These are phyloP conservation scores for Candida ipomoeae DNA, from an alignment of 805 yeast genomes.

Conservation along the genomic window DNA sequence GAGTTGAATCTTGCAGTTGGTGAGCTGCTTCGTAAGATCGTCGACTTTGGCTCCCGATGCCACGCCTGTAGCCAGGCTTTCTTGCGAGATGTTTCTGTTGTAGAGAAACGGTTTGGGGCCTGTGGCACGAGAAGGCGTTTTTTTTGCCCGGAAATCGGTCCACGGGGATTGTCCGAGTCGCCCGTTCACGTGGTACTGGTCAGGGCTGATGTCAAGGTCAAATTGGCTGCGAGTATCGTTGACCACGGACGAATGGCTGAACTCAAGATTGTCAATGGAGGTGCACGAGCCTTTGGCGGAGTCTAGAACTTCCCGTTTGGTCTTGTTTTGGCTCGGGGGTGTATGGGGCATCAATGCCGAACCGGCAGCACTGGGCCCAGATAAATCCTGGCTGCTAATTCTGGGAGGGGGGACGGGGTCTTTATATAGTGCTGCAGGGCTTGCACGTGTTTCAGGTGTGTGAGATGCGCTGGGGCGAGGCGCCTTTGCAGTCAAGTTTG, in stretches of 20 bases:
- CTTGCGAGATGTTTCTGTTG: constrained; percentile 8
- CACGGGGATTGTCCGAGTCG: constrained; percentile 9
- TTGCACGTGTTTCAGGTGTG: constrained; percentile 5
- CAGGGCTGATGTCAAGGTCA: constrained; percentile 17
- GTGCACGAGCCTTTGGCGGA: background rate
- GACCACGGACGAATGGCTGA: background rate
- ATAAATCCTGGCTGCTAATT: background rate
- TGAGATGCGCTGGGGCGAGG: background rate
- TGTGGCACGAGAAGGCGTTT: background rate
- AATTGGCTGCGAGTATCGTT: constrained; percentile 17
- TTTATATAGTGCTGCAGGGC: background rate
- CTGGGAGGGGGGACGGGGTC: background rate
- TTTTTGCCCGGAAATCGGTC: constrained; percentile 8
- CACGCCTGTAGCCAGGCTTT: constrained; percentile 2
- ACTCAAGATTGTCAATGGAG: background rate
- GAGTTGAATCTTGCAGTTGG: constrained; percentile 36
- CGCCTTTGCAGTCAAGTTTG: background rate
- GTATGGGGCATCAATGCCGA: constrained; percentile 4
- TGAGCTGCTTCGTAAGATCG: constrained; percentile 22
- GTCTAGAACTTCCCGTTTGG: background rate
- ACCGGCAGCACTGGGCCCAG: constrained; percentile 3
- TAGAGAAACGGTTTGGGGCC: constrained; percentile 9
- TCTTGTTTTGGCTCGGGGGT: background rate
- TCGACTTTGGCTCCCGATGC: constrained; percentile 11
- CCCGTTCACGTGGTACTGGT: constrained; percentile 8